Evolutionary conservation across 495 filamentous ascomycete species (phyloP).

Genomic region (Tirmania nivea): DNA sequence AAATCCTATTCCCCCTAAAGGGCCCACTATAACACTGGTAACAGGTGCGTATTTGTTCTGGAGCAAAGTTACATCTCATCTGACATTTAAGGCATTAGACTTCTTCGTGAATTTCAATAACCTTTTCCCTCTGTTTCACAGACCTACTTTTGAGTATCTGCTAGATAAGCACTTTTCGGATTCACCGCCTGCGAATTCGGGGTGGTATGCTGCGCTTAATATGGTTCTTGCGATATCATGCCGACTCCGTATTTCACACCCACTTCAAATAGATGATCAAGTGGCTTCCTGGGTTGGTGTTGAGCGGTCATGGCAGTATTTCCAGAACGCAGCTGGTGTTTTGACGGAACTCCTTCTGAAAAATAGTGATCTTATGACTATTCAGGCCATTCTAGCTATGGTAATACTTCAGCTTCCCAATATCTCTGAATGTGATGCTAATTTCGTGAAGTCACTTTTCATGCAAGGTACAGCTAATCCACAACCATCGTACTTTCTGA

Average conservation of each 20-base stretch:
- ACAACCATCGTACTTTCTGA: slow-evolving; percentile 80
- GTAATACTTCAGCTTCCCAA: slow-evolving; percentile 18
- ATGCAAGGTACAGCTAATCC: slow-evolving; percentile 93
- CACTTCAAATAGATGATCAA: slow-evolving; percentile 75
- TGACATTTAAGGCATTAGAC: slow-evolving; percentile 25
- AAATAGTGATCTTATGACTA: slow-evolving; percentile 85
- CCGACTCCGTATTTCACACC: slow-evolving; percentile 81
- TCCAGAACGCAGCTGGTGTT: slow-evolving; percentile 91
- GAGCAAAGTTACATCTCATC: not conserved
- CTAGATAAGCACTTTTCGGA: slow-evolving; percentile 80
- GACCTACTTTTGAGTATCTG: slow-evolving; percentile 92
- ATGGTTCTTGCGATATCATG: slow-evolving; percentile 82
- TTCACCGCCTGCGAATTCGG: slow-evolving; percentile 85
- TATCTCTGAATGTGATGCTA: not conserved
- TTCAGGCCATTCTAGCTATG: slow-evolving; percentile 94
- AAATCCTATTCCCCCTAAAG: slow-evolving; percentile 54
- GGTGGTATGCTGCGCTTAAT: slow-evolving; percentile 97
- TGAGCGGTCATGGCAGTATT: slow-evolving; percentile 77
- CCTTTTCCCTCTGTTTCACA: slow-evolving; percentile 93
- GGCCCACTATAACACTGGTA: slow-evolving; percentile 60
- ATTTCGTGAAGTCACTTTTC: slow-evolving; percentile 45
- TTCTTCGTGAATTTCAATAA: slow-evolving; percentile 97
- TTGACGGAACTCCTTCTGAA: slow-evolving; percentile 82
- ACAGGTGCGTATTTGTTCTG: slow-evolving; percentile 24
- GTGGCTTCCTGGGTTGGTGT: slow-evolving; percentile 10